Percentiles rank a stretch among this genome's conserved stretches.
Conservation (phyloP, 257 asterid genomes). For the Rehmannia glutinosa region DNA sequence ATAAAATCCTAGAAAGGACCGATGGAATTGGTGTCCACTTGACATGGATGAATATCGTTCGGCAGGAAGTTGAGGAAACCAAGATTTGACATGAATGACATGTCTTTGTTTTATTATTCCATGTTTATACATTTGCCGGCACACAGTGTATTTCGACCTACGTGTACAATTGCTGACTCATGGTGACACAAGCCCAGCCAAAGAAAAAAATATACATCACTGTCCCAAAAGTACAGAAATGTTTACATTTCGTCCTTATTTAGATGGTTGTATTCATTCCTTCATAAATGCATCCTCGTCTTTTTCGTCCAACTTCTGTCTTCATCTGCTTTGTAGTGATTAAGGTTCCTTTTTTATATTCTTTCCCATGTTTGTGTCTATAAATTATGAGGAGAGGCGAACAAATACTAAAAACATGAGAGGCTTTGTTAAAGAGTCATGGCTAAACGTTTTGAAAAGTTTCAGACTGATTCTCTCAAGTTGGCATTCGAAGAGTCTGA, state of each 20-base stretch:
- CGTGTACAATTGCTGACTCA: background rate
- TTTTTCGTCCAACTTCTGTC: slow-evolving; percentile 1
- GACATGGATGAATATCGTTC: background rate
- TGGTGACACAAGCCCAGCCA: background rate
- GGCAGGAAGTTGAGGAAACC: background rate
- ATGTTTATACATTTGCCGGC: background rate
- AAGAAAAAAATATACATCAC: background rate
- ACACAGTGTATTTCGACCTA: background rate
- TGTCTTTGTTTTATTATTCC: background rate
- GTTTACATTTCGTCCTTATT: background rate
- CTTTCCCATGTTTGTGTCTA: background rate
- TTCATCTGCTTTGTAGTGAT: background rate
- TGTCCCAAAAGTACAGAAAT: background rate
- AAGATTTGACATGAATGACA: background rate
- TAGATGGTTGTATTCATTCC: background rate
- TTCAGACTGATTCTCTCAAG: slow-evolving; percentile 9
- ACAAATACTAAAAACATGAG: background rate
- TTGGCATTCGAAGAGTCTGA: slow-evolving; percentile 15
- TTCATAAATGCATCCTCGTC: background rate
- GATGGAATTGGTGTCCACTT: background rate
- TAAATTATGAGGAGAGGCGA: background rate
- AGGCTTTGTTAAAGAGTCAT: background rate
- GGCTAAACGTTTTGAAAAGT: slow-evolving; percentile 17
- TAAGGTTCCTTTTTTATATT: background rate
- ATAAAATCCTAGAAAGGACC: background rate